Percentiles rank a stretch among this genome's conserved stretches.
Conservation (phyloP, 495 filamentous ascomycete species). For the Lentithecium fluviatile region DNA sequence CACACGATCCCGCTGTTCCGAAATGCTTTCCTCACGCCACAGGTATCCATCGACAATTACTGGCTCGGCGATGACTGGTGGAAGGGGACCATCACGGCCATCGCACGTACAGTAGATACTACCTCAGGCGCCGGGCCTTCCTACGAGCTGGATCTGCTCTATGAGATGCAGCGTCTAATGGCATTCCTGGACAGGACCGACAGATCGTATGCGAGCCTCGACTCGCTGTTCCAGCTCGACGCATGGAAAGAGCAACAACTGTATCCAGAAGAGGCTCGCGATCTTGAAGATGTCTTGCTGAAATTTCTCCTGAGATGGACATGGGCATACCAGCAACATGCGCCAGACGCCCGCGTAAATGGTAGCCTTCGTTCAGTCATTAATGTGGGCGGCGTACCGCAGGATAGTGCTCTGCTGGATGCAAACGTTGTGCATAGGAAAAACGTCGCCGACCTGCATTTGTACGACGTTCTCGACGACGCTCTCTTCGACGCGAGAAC, state of each 20-base stretch:
- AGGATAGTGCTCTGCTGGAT: constrained; percentile 47
- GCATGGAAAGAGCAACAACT: not conserved
- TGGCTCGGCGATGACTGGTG: constrained; percentile 78
- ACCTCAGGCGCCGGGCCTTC: constrained; percentile 50
- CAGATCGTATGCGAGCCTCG: constrained; percentile 74
- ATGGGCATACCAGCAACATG: constrained; percentile 7
- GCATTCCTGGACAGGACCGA: constrained; percentile 79
- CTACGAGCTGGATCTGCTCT: constrained; percentile 43
- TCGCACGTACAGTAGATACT: constrained; percentile 58
- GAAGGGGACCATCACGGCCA: constrained; percentile 66
- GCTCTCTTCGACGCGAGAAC: constrained; percentile 59
- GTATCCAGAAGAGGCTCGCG: constrained; percentile 11
- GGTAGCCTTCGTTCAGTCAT: constrained; percentile 23
- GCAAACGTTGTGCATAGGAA: constrained; percentile 40
- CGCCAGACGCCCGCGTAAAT: not conserved
- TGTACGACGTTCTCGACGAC: constrained; percentile 74
- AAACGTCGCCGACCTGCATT: constrained; percentile 43
- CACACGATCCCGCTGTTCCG: constrained; percentile 79
- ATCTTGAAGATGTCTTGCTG: constrained; percentile 11
- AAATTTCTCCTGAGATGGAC: constrained; percentile 31
- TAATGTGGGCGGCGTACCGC: constrained; percentile 40
- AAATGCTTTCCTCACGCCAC: constrained; percentile 64
- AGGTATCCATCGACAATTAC: constrained; percentile 58
- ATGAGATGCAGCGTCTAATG: constrained; percentile 74
- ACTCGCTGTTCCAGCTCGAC: constrained; percentile 47